A percentile compares a stretch with the other conserved stretches of the same genome.
phyloP scores from a whole-genome alignment of 306 rosid species.

The Cucurbita pepo region DNA sequence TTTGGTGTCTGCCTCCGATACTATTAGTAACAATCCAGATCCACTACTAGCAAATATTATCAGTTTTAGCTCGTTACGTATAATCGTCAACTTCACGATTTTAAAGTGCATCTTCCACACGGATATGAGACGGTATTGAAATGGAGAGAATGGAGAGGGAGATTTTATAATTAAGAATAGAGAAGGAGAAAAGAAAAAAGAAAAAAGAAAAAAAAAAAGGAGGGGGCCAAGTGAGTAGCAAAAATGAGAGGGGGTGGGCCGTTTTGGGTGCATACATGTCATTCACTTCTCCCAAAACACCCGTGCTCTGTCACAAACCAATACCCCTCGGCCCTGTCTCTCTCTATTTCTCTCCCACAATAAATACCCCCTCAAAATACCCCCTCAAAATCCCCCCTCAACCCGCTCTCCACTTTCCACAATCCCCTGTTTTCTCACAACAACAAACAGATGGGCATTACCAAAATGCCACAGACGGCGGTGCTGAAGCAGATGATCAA shows the following conservation, averaged over 20 bases:
- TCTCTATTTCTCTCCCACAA: background rate
- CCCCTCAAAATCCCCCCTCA: background rate
- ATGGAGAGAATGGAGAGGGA: no score
- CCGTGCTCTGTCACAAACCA: slow-evolving; percentile 6
- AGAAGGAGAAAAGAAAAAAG: background rate
- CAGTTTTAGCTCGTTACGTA: no score
- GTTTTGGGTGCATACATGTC: slow-evolving; percentile 13
- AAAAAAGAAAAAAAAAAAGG: background rate
- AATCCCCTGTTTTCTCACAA: no score
- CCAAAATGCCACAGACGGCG: slow-evolving; percentile 39
- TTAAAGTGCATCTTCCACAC: no score
- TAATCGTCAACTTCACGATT: no score
- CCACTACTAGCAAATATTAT: no score
- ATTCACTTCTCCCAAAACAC: slow-evolving; percentile 15
- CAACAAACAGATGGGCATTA: no score
- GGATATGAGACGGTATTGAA: no score
- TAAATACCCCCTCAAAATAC: slow-evolving; percentile 32
- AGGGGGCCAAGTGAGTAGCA: slow-evolving; percentile 36
- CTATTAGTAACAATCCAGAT: no score
- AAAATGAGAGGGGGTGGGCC: slow-evolving; percentile 12
- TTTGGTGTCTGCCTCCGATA: no score
- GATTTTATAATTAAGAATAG: background rate
- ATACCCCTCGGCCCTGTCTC: background rate
- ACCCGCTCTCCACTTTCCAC: background rate
- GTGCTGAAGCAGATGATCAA: slow-evolving; percentile 68